phyloP scores from a whole-genome alignment of 2,329 filamentous ascomycete genomes.

The Penicillium polonicum region DNA sequence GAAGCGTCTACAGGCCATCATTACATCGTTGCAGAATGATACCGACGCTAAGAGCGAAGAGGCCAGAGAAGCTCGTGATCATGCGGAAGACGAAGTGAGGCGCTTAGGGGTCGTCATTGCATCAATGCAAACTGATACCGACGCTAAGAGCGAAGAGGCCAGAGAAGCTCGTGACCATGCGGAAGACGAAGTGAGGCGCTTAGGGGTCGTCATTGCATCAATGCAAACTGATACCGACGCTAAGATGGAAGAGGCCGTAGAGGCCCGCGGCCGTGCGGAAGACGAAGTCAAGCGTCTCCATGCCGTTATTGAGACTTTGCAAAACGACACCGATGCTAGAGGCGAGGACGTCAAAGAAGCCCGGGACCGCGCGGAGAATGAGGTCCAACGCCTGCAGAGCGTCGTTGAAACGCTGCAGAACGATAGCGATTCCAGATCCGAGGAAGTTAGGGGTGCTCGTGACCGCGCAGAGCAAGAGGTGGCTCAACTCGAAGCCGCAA shows the following conservation, averaged over 20 bases:
- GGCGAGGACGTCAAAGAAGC: conserved; percentile 20
- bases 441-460: conserved; percentile 26
- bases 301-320: background rate
- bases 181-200: conserved; percentile 26
- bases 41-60: background rate
- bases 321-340: conserved; percentile 7
- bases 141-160: conserved; percentile 17
- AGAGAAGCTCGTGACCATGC: conserved; percentile 18
- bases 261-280: background rate
- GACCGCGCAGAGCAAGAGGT: conserved; percentile 31
- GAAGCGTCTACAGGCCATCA: background rate
- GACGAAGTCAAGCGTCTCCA: conserved; percentile 5
- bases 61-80: conserved; percentile 5
- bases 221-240: background rate
- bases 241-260: background rate
- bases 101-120: conserved; percentile 14
- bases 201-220: conserved; percentile 23
- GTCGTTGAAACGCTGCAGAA: conserved; percentile 21
- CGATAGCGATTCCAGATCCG: conserved; percentile 17
- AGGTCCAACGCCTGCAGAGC: conserved; percentile 28
- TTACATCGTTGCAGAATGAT: background rate
- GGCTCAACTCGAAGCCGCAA: conserved; percentile 29
- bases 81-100: conserved; percentile 14
- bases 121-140: conserved; percentile 16
- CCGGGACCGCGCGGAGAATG: conserved; percentile 24